Evolutionary conservation across 208 protist genomes (phyloP).

Genomic region (Trypanosomatidae sp.): DNA sequence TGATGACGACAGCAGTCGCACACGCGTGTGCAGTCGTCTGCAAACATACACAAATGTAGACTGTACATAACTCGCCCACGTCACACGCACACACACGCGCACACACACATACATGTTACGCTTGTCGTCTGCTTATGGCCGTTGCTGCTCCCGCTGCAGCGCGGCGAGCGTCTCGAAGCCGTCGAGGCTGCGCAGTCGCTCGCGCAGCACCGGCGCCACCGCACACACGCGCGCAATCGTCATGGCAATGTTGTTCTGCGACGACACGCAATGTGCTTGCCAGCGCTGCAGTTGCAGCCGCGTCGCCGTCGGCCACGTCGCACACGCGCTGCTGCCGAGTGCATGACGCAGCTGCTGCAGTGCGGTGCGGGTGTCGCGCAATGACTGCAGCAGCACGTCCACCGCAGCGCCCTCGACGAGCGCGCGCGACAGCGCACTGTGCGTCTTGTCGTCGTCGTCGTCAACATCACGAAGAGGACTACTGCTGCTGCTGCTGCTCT

Average conservation of each 20-base stretch:
- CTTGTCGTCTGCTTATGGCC: not conserved
- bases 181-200: slow-evolving; percentile 19
- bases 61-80: not conserved
- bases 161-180: slow-evolving; percentile 32
- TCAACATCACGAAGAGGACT: no score
- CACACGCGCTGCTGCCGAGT: not conserved
- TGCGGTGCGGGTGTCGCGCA: slow-evolving; percentile 8
- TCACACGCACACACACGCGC: not conserved
- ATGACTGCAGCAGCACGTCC: slow-evolving; percentile 9
- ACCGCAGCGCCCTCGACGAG: slow-evolving; percentile 2
- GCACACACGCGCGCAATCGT: slow-evolving; percentile 13
- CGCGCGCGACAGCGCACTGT: no score
- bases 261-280: not conserved
- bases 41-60: slow-evolving; percentile 2
- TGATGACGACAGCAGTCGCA: not conserved
- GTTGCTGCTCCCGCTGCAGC: not conserved
- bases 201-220: slow-evolving; percentile 11
- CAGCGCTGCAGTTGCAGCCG: not conserved
- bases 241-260: slow-evolving; percentile 24
- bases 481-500: no score
- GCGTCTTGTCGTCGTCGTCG: no score
- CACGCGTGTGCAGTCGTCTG: not conserved
- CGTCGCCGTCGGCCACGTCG: not conserved
- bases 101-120: not conserved
- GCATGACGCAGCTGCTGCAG: slow-evolving; percentile 6